Conservation (phyloP, 768 basidiomycete species). For the Nidularia sp. region DNA sequence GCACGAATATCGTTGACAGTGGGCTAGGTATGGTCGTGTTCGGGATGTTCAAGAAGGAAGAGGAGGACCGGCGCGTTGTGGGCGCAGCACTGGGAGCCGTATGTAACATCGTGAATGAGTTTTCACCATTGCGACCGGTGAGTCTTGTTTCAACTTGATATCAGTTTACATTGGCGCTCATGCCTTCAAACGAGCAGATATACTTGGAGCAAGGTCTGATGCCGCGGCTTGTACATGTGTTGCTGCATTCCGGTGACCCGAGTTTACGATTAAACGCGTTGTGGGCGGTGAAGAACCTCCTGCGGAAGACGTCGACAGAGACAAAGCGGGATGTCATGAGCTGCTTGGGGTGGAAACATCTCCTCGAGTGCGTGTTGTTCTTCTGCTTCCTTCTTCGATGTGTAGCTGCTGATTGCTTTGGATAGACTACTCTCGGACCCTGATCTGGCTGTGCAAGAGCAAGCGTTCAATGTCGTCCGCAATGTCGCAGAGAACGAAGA, state of each 20-base stretch:
- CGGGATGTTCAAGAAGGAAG: constrained; percentile 16
- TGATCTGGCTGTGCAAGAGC: constrained; percentile 60
- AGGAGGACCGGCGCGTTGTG: constrained; percentile 68
- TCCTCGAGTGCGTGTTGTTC: constrained; percentile 45
- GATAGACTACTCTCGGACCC: constrained; percentile 51
- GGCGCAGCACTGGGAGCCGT: constrained; percentile 69
- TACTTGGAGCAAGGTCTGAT: constrained; percentile 69
- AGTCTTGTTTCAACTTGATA: constrained; percentile 18
- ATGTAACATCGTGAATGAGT: constrained; percentile 84
- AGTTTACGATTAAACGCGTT: constrained; percentile 64
- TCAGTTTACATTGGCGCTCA: constrained; percentile 2
- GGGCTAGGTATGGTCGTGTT: constrained; percentile 61
- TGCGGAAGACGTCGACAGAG: constrained; percentile 56
- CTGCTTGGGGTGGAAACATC: constrained; percentile 60
- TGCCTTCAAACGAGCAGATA: constrained; percentile 32
- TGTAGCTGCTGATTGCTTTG: neutral
- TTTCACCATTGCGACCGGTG: constrained; percentile 74
- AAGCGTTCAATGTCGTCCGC: constrained; percentile 61
- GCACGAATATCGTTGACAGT: constrained; percentile 82
- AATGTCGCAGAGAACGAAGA: constrained; percentile 66
- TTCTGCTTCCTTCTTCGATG: neutral
- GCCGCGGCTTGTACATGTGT: constrained; percentile 55
- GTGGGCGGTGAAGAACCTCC: constrained; percentile 88
- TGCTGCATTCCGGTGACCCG: constrained; percentile 44
- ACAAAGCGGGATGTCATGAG: constrained; percentile 66